A percentile compares a stretch with the other conserved stretches of the same genome.
Evolutionary conservation across 2,329 filamentous ascomycete genomes (phyloP).

Genomic region (Anthostomella pinea): DNA sequence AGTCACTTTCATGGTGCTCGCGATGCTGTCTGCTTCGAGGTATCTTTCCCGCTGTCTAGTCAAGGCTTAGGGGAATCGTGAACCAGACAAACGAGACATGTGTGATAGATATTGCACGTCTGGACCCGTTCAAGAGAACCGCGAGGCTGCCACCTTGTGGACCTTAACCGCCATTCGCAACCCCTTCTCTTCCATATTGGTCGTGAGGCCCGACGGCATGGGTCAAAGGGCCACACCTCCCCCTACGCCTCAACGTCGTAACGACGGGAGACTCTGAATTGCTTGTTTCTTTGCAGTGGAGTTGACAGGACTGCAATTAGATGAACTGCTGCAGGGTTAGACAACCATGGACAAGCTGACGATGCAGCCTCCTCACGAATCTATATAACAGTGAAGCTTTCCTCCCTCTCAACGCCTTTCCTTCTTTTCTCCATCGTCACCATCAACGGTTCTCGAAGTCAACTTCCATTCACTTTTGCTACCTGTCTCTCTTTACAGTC

Average conservation of each 20-base stretch:
- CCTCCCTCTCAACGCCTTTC: slow-evolving; percentile 1
- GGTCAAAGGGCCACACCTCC: no score
- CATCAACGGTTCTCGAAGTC: slow-evolving; percentile 21
- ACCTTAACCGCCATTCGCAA: slow-evolving; percentile 6
- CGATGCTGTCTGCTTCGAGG: no score
- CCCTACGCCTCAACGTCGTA: slow-evolving; percentile 11
- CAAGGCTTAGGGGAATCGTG: no score
- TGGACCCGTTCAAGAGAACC: slow-evolving; percentile 1
- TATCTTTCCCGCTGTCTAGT: no score
- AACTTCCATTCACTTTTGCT: slow-evolving; percentile 18
- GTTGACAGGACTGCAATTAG: slow-evolving; percentile 16
- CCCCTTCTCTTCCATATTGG: background rate
- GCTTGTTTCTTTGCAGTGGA: slow-evolving; percentile 14
- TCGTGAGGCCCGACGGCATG: slow-evolving; percentile 7
- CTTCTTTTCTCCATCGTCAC: slow-evolving; percentile 10
- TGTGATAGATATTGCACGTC: no score
- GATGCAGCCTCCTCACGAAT: slow-evolving; percentile 5
- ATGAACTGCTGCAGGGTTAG: slow-evolving; percentile 13
- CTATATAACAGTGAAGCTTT: slow-evolving; percentile 20
- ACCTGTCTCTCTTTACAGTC: slow-evolving; percentile 21
- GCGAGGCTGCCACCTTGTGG: slow-evolving; percentile 2
- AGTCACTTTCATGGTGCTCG: no score
- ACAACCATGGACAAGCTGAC: slow-evolving; percentile 2
- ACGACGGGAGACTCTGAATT: no score
- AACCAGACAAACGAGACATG: no score